A percentile compares a stretch with the other conserved stretches of the same genome.
These are phyloP conservation scores for Tuber microsphaerosporum DNA, from an alignment of 495 filamentous ascomycete species.

Conservation along the genomic window DNA sequence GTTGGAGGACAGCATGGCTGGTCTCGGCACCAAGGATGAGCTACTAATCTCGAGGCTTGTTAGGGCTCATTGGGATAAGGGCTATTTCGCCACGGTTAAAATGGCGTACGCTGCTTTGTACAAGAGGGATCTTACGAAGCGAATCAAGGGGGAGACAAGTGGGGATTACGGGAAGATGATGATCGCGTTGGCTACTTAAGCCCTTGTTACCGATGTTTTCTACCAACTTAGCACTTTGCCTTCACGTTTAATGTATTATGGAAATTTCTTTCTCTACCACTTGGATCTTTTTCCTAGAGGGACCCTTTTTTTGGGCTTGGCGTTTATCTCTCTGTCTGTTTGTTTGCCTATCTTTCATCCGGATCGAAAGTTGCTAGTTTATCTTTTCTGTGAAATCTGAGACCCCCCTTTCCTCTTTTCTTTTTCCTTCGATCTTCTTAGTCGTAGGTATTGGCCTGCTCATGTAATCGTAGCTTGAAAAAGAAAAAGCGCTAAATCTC, in stretches of 20 bases:
- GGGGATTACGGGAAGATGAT: slow-evolving; percentile 72
- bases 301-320: background rate
- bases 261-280: background rate
- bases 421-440: background rate
- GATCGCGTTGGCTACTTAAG: slow-evolving; percentile 47
- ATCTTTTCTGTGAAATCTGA: background rate
- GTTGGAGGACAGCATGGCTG: slow-evolving; percentile 79
- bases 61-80: slow-evolving; percentile 68
- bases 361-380: background rate
- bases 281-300: background rate
- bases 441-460: background rate
- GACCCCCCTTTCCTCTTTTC: background rate
- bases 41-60: slow-evolving; percentile 67
- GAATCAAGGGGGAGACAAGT: slow-evolving; percentile 75
- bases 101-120: slow-evolving; percentile 61
- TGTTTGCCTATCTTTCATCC: background rate
- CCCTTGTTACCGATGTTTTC: background rate
- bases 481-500: background rate
- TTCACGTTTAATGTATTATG: background rate
- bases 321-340: background rate
- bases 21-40: slow-evolving; percentile 77
- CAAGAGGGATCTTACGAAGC: slow-evolving; percentile 52
- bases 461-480: background rate
- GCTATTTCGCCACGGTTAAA: slow-evolving; percentile 65
- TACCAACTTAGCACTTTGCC: background rate